Conservation (phyloP, 1,284 basidiomycete species). For the Malassezia pachydermatis region DNA sequence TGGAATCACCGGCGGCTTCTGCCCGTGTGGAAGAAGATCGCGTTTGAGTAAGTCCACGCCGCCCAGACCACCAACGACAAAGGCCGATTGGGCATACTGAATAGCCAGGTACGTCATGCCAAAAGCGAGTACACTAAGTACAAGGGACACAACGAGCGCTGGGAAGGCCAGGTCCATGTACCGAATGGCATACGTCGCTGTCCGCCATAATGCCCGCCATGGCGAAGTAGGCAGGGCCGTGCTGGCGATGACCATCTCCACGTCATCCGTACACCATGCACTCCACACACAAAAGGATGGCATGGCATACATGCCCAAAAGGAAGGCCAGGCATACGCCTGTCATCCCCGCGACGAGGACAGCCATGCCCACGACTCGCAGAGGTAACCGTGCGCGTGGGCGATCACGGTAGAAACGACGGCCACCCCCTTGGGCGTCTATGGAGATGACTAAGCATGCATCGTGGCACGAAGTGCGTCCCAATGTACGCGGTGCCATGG, state of each 20-base stretch:
- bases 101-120: constrained; percentile 23
- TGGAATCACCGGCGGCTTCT: constrained; percentile 55
- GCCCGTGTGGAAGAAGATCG: background rate
- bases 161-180: constrained; percentile 13
- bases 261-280: background rate
- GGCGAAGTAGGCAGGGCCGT: background rate
- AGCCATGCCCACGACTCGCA: too few species aligned
- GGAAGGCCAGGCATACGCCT: constrained; percentile 1
- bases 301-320: background rate
- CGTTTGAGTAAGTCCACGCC: constrained; percentile 42
- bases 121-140: constrained; percentile 24
- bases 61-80: constrained; percentile 31
- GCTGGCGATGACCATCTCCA: background rate
- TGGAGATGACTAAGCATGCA: constrained; percentile 9
- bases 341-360: background rate
- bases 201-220: background rate
- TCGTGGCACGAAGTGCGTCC: background rate
- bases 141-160: constrained; percentile 16
- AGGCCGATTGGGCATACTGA: constrained; percentile 24
- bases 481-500: constrained; percentile 54
- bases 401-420: background rate
- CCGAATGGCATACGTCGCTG: background rate
- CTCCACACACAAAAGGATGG: background rate
- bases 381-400: background rate
- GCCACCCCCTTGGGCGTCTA: too few species aligned